Percentiles rank a stretch among this genome's conserved stretches.
Evolutionary conservation across 805 yeast species (phyloP).

Genomic region (Cyberlindnera mycetangii): DNA sequence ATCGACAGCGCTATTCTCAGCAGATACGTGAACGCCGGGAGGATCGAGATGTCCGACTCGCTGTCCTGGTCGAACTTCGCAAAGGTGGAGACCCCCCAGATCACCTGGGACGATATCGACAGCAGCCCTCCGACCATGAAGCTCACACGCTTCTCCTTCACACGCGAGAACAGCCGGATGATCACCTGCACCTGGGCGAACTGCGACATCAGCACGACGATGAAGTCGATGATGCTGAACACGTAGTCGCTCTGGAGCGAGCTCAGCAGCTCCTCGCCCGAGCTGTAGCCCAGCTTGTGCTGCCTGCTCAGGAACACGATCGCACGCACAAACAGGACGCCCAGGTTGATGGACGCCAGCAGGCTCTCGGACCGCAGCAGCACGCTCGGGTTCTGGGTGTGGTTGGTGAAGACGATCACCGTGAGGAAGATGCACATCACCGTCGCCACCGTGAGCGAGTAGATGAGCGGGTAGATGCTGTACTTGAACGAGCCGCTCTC

Average conservation of each 20-base stretch:
- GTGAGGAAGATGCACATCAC: constrained; percentile 64
- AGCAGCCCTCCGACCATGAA: constrained; percentile 56
- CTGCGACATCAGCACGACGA: constrained; percentile 56
- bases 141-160: constrained; percentile 62
- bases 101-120: constrained; percentile 53
- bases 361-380: constrained; percentile 48
- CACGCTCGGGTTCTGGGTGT: constrained; percentile 57
- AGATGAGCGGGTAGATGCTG: constrained; percentile 59
- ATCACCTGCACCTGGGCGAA: constrained; percentile 70
- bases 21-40: constrained; percentile 73
- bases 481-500: constrained; percentile 47
- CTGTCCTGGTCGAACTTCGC: constrained; percentile 25
- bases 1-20: constrained; percentile 69
- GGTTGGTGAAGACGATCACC: constrained; percentile 60
- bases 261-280: constrained; percentile 43
- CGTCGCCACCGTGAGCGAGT: constrained; percentile 60
- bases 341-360: constrained; percentile 53
- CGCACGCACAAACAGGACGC: constrained; percentile 46
- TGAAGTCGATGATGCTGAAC: constrained; percentile 54
- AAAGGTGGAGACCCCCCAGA: constrained; percentile 70
- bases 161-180: constrained; percentile 64
- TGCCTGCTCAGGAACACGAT: constrained; percentile 46
- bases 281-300: constrained; percentile 36
- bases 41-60: constrained; percentile 44
- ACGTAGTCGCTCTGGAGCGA: constrained; percentile 41